phyloP scores from a whole-genome alignment of 441 rosid genomes.

The Mallotus repandus region DNA sequence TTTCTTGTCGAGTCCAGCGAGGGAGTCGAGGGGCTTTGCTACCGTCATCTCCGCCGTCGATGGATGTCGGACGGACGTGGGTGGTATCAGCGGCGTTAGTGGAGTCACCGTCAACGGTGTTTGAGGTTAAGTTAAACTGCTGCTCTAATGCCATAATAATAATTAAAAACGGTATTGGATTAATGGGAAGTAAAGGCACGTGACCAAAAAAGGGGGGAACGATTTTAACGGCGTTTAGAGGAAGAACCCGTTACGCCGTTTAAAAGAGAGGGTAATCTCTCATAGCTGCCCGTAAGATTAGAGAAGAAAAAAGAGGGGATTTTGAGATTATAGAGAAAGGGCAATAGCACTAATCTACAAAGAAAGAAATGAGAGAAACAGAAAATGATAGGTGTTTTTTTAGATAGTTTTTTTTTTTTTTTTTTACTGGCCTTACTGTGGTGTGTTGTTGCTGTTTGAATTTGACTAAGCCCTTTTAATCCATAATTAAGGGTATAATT shows the following conservation, averaged over 20 bases:
- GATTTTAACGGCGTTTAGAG: constrained; percentile 54
- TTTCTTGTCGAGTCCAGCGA: constrained; percentile 98
- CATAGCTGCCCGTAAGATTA: constrained; percentile 3
- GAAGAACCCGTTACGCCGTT: constrained; percentile 58
- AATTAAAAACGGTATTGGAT: constrained; percentile 6
- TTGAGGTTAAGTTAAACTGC: constrained; percentile 38
- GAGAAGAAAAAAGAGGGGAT: constrained; percentile 2
- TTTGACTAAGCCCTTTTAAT: constrained; percentile 23
- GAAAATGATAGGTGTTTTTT: not conserved
- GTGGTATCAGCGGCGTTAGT: constrained; percentile 44
- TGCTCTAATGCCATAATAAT: constrained; percentile 57
- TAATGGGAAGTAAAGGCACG: constrained; percentile 23
- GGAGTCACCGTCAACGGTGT: constrained; percentile 42
- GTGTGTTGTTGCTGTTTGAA: constrained; percentile 14
- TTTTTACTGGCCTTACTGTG: not conserved
- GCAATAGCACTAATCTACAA: too few relatives aligned
- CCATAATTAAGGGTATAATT: constrained; percentile 17
- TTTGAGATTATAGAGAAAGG: constrained; percentile 18
- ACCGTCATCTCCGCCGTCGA: constrained; percentile 57
- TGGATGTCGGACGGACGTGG: constrained; percentile 27
- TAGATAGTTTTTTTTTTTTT: not conserved
- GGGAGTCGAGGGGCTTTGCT: constrained; percentile 78
- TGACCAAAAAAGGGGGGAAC: constrained; percentile 31
- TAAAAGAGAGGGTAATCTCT: constrained; percentile 9
- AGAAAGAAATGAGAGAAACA: not conserved